A percentile compares a stretch with the other conserved stretches of the same genome.
These are phyloP conservation scores for Microglena sp. DNA, from an alignment of 139 green algal species.

Conservation along the genomic window DNA sequence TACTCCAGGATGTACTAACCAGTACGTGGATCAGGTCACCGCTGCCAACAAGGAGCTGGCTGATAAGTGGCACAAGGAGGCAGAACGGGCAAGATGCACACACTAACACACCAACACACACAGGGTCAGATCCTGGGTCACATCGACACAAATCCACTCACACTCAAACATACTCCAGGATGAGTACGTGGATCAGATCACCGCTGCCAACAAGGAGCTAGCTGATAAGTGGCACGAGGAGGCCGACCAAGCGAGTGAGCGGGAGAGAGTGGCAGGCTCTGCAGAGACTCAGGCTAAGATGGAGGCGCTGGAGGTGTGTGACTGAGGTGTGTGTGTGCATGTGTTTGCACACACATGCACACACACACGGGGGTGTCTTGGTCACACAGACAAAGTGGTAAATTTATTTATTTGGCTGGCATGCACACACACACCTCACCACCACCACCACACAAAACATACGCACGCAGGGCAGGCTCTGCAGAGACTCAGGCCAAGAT, in stretches of 20 bases:
- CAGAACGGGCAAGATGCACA: too few relatives aligned
- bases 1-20: too few relatives aligned
- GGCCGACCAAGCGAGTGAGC: not conserved
- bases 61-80: too few relatives aligned
- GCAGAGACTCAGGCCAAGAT: not conserved
- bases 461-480: not conserved
- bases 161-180: conserved; percentile 3
- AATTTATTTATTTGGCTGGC: not conserved
- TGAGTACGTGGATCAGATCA: conserved; percentile 8
- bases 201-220: not conserved
- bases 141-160: not conserved
- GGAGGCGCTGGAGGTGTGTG: conserved; percentile 1
- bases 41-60: too few relatives aligned
- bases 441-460: too few relatives aligned
- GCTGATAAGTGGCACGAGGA: conserved; percentile 4
- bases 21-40: too few relatives aligned
- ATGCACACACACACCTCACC: not conserved
- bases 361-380: too few relatives aligned
- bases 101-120: too few relatives aligned
- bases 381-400: too few relatives aligned
- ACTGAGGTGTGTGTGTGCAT: not conserved
- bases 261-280: not conserved
- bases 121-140: too few relatives aligned
- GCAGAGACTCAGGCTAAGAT: not conserved
- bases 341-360: not conserved